These are phyloP conservation scores for Fusarium piperis DNA, from an alignment of 2,329 filamentous ascomycete genomes.

Conservation along the genomic window DNA sequence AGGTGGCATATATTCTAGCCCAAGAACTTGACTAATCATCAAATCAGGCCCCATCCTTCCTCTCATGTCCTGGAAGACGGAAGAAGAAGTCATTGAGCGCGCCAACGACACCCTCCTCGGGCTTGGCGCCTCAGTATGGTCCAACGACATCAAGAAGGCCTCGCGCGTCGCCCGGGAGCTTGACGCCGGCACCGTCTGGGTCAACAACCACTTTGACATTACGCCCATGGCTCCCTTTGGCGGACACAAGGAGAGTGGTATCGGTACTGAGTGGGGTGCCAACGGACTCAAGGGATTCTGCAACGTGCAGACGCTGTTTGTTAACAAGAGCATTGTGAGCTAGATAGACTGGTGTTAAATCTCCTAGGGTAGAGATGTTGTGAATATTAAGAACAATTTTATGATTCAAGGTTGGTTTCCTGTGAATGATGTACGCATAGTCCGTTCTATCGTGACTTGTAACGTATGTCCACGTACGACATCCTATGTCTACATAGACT, in stretches of 20 bases:
- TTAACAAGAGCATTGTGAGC: conserved; percentile 27
- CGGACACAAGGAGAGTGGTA: conserved; percentile 56
- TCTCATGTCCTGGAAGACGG: conserved; percentile 67
- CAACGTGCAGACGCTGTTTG: conserved; percentile 38
- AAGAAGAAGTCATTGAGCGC: conserved; percentile 67
- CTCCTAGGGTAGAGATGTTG: too few relatives aligned
- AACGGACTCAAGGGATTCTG: conserved; percentile 50
- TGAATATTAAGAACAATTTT: not conserved
- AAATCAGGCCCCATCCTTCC: conserved; percentile 65
- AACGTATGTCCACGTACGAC: too few relatives aligned
- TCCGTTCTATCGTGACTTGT: not conserved
- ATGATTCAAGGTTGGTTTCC: not conserved
- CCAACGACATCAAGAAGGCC: conserved; percentile 59
- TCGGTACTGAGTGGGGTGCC: conserved; percentile 54
- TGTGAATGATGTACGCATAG: not conserved
- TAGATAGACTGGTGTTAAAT: not conserved
- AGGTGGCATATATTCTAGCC: not conserved
- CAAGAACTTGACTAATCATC: not conserved
- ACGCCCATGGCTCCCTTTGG: conserved; percentile 50
- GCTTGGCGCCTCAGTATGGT: conserved; percentile 67
- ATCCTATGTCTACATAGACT: too few relatives aligned
- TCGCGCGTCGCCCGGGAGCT: conserved; percentile 62
- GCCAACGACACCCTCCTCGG: conserved; percentile 65
- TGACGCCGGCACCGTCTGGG: conserved; percentile 67
- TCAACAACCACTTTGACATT: conserved; percentile 65